Evolutionary conservation across 345 rosid genomes (phyloP), one percentile per base, ranked within the genome.

Genomic region (Zanthoxylum bungeanum): DNA sequence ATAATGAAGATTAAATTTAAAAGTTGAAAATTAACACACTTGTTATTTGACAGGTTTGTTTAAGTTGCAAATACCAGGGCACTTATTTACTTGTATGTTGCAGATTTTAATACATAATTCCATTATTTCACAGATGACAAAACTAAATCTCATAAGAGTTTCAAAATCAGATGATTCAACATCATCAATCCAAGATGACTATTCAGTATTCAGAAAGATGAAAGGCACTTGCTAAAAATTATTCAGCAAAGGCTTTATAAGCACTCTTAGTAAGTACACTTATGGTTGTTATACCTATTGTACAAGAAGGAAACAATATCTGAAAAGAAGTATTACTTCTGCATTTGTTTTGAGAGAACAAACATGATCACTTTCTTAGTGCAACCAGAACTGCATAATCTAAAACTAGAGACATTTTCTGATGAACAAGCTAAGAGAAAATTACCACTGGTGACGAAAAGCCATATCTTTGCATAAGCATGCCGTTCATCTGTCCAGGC

Each of bases 371-470:
- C 49, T 42, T 3, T 28, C 19, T 52, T 60, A 40, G 17, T 49
- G 14, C 37, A 42, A 63, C 56, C 37, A 67, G 66, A 53, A 21
- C 34, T 33, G 52, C 33, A 73, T 10, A 68, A 27, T 55, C 46
- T 44, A 25, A 9, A 55, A 42, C 4, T 4, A 40, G 7, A 31
- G 27, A 16, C 22, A 2, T 33, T 19, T 27, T 25, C 4, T 14
- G 40, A 16, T 44, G 30, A 73, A 31, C 5, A 63, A 63, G 60
- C 60, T 33, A 9, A 47, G 34, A 76, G 75, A 22, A 70, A 72
- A 79, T 83, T 89, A 92, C 98, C 90, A 82, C 91, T 0, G 95
- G 75, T 52, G 97, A 90, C 11, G 98, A 94, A 76, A 94, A 92
- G 67, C 97, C 98, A 16, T 94, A 94, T 87, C 92, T 83, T 85